These are phyloP conservation scores for Primulina huaijiensis DNA, from an alignment of 257 asterid genomes.

Conservation along the genomic window DNA sequence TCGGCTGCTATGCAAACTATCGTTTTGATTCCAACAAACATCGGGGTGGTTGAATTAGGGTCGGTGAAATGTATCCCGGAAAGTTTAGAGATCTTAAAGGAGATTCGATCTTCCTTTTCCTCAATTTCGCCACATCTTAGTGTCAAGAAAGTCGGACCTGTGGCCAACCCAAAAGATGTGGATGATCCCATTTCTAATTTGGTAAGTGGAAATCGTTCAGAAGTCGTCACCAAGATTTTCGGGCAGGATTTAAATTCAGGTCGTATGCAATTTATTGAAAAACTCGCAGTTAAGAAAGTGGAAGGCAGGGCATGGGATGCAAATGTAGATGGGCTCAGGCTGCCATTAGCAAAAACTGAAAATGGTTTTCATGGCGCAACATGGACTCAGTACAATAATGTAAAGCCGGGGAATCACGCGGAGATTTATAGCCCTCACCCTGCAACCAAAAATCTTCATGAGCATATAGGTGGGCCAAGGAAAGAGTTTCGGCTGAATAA, in stretches of 20 bases:
- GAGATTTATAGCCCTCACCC: slow-evolving; percentile 41
- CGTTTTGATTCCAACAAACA: slow-evolving; percentile 77
- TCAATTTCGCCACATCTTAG: slow-evolving; percentile 40
- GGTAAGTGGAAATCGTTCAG: slow-evolving; percentile 28
- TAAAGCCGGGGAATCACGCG: slow-evolving; percentile 31
- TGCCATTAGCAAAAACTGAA: slow-evolving; percentile 37
- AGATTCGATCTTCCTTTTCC: slow-evolving; percentile 55
- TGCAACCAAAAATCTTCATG: slow-evolving; percentile 34
- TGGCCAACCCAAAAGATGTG: slow-evolving; percentile 29
- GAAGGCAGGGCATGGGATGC: slow-evolving; percentile 36
- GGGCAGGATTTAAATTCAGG: slow-evolving; percentile 51
- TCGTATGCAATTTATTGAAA: slow-evolving; percentile 36
- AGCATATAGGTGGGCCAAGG: slow-evolving; percentile 34
- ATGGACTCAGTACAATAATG: slow-evolving; percentile 48
- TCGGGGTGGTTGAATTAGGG: slow-evolving; percentile 91
- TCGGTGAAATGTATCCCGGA: slow-evolving; percentile 75
- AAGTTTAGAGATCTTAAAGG: slow-evolving; percentile 49
- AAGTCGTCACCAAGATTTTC: slow-evolving; percentile 46
- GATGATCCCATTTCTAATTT: slow-evolving; percentile 23
- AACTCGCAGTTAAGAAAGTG: slow-evolving; percentile 34
- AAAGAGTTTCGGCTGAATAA: slow-evolving; percentile 35
- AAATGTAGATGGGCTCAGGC: slow-evolving; percentile 33
- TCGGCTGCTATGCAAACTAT: slow-evolving; percentile 86
- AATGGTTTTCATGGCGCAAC: slow-evolving; percentile 39
- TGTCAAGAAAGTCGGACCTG: slow-evolving; percentile 45